A percentile compares a stretch with the other conserved stretches of the same genome.
Evolutionary conservation across 2,329 filamentous ascomycete species (phyloP).

Genomic region (Aspergillus transmontanensis): DNA sequence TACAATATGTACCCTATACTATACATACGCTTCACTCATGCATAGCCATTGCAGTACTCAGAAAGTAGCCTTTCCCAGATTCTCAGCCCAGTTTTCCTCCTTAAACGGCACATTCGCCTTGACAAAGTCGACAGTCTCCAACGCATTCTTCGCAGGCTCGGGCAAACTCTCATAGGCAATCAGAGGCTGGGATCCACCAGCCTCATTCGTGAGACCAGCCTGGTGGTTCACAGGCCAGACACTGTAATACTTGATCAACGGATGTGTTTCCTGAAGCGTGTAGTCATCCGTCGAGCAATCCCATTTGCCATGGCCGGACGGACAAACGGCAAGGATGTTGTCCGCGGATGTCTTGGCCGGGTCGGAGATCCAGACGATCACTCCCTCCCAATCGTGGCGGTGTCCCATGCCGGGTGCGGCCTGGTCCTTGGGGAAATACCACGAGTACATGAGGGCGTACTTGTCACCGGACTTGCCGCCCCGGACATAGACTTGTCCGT

Average conservation of each 20-base stretch:
- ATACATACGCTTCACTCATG: neutral
- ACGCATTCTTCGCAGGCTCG: conserved; percentile 43
- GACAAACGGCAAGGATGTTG: conserved; percentile 53
- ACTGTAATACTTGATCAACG: conserved; percentile 54
- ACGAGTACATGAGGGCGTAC: conserved; percentile 57
- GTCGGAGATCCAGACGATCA: conserved; percentile 54
- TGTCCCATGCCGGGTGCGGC: conserved; percentile 51
- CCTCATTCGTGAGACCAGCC: conserved; percentile 42
- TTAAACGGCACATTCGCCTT: conserved; percentile 52
- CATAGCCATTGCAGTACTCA: conserved; percentile 12
- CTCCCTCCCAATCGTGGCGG: conserved; percentile 60
- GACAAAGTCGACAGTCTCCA: conserved; percentile 52
- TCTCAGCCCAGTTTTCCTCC: conserved; percentile 49
- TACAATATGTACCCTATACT: too few species aligned
- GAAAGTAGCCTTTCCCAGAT: conserved; percentile 44
- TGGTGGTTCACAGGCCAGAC: conserved; percentile 54
- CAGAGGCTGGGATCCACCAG: conserved; percentile 50
- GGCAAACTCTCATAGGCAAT: conserved; percentile 56
- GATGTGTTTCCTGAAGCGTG: conserved; percentile 45
- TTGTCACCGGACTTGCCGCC: conserved; percentile 42
- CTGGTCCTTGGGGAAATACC: conserved; percentile 55
- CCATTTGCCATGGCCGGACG: conserved; percentile 55
- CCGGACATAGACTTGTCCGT: conserved; percentile 56
- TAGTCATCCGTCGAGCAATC: conserved; percentile 45
- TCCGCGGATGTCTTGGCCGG: conserved; percentile 37